Percentiles rank a stretch among this genome's conserved stretches.
phyloP scores from a whole-genome alignment of 1,284 basidiomycete species.

The Fistulinella cinereoalba region DNA sequence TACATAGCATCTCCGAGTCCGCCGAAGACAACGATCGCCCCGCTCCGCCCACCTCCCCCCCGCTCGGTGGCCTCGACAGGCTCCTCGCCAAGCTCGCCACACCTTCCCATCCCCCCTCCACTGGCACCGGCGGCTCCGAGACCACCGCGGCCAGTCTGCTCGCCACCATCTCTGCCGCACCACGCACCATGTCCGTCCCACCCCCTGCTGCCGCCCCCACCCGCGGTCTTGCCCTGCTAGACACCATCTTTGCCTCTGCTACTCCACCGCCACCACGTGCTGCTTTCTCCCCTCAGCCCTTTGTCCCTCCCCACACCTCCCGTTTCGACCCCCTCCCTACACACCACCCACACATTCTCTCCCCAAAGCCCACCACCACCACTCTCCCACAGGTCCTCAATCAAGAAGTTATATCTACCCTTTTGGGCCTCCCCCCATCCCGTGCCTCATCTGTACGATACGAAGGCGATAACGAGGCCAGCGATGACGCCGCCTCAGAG shows the following conservation, averaged over 20 bases:
- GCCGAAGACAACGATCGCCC: slow-evolving; percentile 25
- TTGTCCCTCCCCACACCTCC: slow-evolving; percentile 12
- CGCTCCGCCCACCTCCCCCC: slow-evolving; percentile 12
- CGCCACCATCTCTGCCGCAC: slow-evolving; percentile 21
- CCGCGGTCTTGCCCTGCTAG: slow-evolving; percentile 45
- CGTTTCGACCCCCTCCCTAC: slow-evolving; percentile 7
- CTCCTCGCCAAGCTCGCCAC: slow-evolving; percentile 54
- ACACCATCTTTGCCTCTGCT: slow-evolving; percentile 54
- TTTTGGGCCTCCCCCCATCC: slow-evolving; percentile 52
- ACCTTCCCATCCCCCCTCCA: slow-evolving; percentile 17
- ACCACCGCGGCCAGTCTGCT: slow-evolving; percentile 30
- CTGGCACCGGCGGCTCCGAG: slow-evolving; percentile 23
- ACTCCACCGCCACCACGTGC: slow-evolving; percentile 23
- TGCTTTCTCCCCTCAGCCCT: slow-evolving; percentile 18
- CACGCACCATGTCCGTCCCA: slow-evolving; percentile 34
- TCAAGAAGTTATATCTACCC: slow-evolving; percentile 59
- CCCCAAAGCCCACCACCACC: slow-evolving; percentile 47
- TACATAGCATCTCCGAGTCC: slow-evolving; percentile 35
- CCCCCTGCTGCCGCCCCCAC: slow-evolving; percentile 24
- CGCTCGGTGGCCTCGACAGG: slow-evolving; percentile 50
- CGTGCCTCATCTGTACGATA: slow-evolving; percentile 53
- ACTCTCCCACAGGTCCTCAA: slow-evolving; percentile 56
- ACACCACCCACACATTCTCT: slow-evolving; percentile 33
- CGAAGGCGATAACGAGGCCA: slow-evolving; percentile 63
- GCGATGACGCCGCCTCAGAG: slow-evolving; percentile 42